These are phyloP conservation scores for Russula earlei DNA, from an alignment of 768 basidiomycete genomes.

Conservation along the genomic window DNA sequence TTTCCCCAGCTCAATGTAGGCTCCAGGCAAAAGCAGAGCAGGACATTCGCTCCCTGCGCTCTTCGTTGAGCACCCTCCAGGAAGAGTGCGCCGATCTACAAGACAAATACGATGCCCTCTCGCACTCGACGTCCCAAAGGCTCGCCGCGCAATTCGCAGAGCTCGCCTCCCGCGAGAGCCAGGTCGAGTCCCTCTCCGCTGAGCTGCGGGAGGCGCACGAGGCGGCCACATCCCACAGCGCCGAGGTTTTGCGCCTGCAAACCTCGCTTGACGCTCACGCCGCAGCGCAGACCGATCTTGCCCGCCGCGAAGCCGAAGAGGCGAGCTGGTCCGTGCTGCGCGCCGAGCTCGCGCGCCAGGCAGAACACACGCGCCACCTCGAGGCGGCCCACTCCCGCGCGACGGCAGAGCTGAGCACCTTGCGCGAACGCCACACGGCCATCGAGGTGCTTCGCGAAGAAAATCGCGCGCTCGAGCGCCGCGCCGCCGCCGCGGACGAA, in stretches of 20 bases:
- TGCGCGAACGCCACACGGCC: conserved; percentile 48
- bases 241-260: conserved; percentile 37
- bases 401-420: conserved; percentile 39
- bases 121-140: conserved; percentile 40
- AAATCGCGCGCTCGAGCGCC: conserved; percentile 53
- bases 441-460: conserved; percentile 69
- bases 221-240: conserved; percentile 34
- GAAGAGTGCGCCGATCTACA: conserved; percentile 54
- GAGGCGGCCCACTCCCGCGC: conserved; percentile 52
- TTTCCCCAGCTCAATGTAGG: not conserved
- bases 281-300: conserved; percentile 26
- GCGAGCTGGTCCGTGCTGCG: conserved; percentile 55
- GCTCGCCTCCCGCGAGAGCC: conserved; percentile 38
- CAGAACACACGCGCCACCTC: conserved; percentile 47
- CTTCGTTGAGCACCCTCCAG: conserved; percentile 37
- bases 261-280: conserved; percentile 39
- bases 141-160: conserved; percentile 43
- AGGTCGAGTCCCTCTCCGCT: conserved; percentile 37
- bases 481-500: conserved; percentile 40
- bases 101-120: conserved; percentile 42
- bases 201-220: conserved; percentile 37
- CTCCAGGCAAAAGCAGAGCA: conserved; percentile 40
- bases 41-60: conserved; percentile 45
- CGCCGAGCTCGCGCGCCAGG: conserved; percentile 61
- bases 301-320: conserved; percentile 32